Evolutionary conservation across 2,329 filamentous ascomycete genomes (phyloP), one percentile per base, ranked within the genome.

Genomic region (Septoria linicola): DNA sequence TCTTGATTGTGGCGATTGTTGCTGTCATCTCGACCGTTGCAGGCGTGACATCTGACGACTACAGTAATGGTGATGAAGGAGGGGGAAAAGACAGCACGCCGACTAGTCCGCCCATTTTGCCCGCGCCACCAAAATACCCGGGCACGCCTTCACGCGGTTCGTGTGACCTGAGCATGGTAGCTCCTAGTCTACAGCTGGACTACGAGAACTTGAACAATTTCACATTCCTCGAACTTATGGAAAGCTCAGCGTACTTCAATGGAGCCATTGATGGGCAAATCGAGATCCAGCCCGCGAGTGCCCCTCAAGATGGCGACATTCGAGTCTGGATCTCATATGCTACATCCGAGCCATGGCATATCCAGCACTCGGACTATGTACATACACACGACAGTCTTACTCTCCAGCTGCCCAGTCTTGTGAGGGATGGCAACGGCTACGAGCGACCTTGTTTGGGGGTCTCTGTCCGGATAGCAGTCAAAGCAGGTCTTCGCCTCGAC

Each of bases 181-280:
- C 41, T 46, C 36, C 55, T 17, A 36, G 42, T 23, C 23, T 32
- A 7, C 40, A 40, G 4, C 56, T 59, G 44, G 51, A 51, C 31
- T 63, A 59, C 25, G 17, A 34, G 0, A 11, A 55, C 7, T 25
- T 48, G 8, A 36, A 43, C 10, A 57, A 60, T 32, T 67, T 67
- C 51, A 53, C 55, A 4, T 55, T 67, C 41, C 32, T 58, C 2
- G 65, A 68, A 43, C 37, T 59, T 4, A 59, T 66, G 19, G 57
- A 62, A n/a, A 42, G 49, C n/a, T 53, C 55, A 20, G 51, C 48
- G 5, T 47, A 44, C 23, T 45, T 62, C 10, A 36, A 53, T 8
- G 52, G 55, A n/a, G 39, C 64, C 14, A 64, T 74, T 13, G 59
- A 61, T 16, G 73, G 73, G n/a, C 70, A 62, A 53, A 63, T 74